Percentiles rank a stretch among this genome's conserved stretches.
Evolutionary conservation across 345 rosid species (phyloP).

Genomic region (Eutrema japonicum): DNA sequence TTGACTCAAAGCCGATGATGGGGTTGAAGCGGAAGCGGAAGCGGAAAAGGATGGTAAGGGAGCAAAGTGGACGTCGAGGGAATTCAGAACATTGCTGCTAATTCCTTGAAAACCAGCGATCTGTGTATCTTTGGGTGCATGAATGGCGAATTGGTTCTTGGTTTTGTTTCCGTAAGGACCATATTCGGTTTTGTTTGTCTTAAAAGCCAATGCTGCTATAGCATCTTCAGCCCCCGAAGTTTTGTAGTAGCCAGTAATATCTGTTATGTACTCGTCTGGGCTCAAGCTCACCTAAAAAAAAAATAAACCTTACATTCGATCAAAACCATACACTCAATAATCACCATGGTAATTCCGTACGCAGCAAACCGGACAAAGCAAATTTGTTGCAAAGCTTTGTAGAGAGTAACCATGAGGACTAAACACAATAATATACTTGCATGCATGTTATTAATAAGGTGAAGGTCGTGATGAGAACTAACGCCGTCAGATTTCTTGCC

Average conservation of each 20-base stretch:
- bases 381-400: too few relatives aligned
- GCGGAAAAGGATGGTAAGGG: constrained; percentile 26
- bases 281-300: constrained; percentile 34
- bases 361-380: too few relatives aligned
- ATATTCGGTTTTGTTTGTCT: constrained; percentile 39
- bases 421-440: too few relatives aligned
- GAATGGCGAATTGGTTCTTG: constrained; percentile 28
- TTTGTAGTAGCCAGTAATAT: constrained; percentile 40
- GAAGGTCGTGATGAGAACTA: constrained; percentile 10
- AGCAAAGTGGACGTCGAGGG: constrained; percentile 42
- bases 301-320: neutral
- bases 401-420: neutral
- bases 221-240: constrained; percentile 37
- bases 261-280: constrained; percentile 46
- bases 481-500: constrained; percentile 43
- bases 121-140: constrained; percentile 44
- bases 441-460: neutral
- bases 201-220: constrained; percentile 41
- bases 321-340: constrained; percentile 1
- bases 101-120: constrained; percentile 44
- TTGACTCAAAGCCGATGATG: constrained; percentile 20
- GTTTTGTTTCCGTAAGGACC: constrained; percentile 47
- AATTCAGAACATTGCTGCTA: constrained; percentile 38
- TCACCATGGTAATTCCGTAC: too few relatives aligned
- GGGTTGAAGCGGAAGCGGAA: constrained; percentile 13